Percentiles rank a stretch among this genome's conserved stretches.
These are phyloP conservation scores for Gnaphalium uliginosum DNA, from an alignment of 129 eudicot species.

Conservation along the genomic window DNA sequence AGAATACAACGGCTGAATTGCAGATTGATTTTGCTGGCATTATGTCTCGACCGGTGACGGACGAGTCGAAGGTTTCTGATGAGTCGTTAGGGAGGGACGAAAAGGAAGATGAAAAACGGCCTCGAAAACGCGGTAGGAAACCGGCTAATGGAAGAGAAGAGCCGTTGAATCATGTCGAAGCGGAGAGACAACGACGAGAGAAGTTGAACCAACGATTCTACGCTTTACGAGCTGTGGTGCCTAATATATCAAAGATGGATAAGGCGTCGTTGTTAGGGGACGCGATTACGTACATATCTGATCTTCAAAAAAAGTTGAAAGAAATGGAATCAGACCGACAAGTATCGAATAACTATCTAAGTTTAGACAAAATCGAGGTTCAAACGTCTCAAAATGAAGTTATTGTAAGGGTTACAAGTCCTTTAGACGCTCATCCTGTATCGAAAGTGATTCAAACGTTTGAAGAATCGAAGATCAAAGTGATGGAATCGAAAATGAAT, in stretches of 20 bases:
- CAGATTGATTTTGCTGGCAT: slow-evolving; percentile 77
- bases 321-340: slow-evolving; percentile 64
- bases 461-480: slow-evolving; percentile 51
- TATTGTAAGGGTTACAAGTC: slow-evolving; percentile 60
- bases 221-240: slow-evolving; percentile 92
- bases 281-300: slow-evolving; percentile 89
- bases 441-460: slow-evolving; percentile 59
- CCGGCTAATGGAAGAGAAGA: slow-evolving; percentile 94
- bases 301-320: slow-evolving; percentile 77
- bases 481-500: slow-evolving; percentile 60
- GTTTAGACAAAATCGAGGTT: slow-evolving; percentile 47
- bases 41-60: slow-evolving; percentile 39
- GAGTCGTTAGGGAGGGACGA: slow-evolving; percentile 53
- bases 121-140: slow-evolving; percentile 81
- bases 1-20: slow-evolving; percentile 40
- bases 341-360: slow-evolving; percentile 19
- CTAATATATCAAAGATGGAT: slow-evolving; percentile 92
- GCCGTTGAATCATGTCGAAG: slow-evolving; percentile 93
- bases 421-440: slow-evolving; percentile 68
- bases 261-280: slow-evolving; percentile 94
- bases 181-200: slow-evolving; percentile 83
- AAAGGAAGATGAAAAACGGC: slow-evolving; percentile 58
- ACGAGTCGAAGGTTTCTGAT: slow-evolving; percentile 70
- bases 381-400: slow-evolving; percentile 53
- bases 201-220: slow-evolving; percentile 88